Evolutionary conservation across 2,329 filamentous ascomycete species (phyloP).

Genomic region (Alternaria arborescens): DNA sequence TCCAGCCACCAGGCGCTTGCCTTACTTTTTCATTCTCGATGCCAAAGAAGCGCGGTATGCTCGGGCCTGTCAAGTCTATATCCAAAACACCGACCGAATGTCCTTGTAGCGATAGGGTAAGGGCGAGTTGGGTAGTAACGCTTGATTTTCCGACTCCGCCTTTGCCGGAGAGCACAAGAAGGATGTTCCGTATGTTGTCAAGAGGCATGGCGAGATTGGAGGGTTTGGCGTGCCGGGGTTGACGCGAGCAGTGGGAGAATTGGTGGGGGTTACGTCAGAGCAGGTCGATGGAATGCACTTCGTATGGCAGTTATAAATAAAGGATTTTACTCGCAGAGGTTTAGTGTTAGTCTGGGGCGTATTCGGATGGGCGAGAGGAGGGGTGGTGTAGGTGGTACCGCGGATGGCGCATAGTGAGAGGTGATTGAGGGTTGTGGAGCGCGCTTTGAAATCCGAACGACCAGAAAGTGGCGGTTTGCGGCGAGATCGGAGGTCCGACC

Average conservation of each 20-base stretch:
- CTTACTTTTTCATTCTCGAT: constrained; percentile 89
- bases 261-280: background rate
- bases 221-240: background rate
- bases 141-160: constrained; percentile 98
- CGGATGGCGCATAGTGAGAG: constrained; percentile 25
- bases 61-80: constrained; percentile 94
- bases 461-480: constrained; percentile 35
- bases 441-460: constrained; percentile 45
- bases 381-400: constrained; percentile 6
- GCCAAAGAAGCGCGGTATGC: constrained; percentile 92
- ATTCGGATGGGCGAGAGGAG: background rate
- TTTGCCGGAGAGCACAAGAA: constrained; percentile 92
- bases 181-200: constrained; percentile 76
- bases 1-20: constrained; percentile 90
- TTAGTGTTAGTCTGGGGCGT: constrained; percentile 34
- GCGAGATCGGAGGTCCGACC: constrained; percentile 37
- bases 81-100: constrained; percentile 94
- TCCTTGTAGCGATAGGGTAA: constrained; percentile 85
- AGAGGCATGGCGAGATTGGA: constrained; percentile 66
- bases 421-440: constrained; percentile 30
- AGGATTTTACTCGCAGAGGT: no score
- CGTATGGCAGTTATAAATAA: no score
- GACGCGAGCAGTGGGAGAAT: background rate
- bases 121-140: constrained; percentile 93
- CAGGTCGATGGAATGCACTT: background rate